These are phyloP conservation scores for Chamaecrista fasciculata DNA, from an alignment of 306 rosid genomes.

Conservation along the genomic window DNA sequence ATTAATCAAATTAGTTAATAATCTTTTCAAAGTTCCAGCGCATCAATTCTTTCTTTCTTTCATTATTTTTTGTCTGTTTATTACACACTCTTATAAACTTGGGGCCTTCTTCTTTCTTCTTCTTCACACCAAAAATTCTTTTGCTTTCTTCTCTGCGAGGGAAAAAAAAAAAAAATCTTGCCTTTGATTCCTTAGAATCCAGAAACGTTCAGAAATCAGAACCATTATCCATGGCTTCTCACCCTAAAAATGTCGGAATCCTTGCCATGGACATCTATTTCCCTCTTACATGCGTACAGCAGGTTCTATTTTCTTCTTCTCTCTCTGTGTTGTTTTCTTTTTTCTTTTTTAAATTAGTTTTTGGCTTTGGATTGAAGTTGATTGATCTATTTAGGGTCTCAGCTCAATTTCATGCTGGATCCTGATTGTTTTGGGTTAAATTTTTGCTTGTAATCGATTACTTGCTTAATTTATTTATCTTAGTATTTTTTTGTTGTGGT, in stretches of 20 bases:
- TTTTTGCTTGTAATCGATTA: neutral
- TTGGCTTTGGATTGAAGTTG: neutral
- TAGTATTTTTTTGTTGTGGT: neutral
- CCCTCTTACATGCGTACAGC: constrained; percentile 64
- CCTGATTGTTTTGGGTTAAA: neutral
- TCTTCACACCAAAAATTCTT: too few relatives aligned
- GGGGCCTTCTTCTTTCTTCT: too few relatives aligned
- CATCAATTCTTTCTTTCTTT: too few relatives aligned
- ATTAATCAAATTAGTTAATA: too few relatives aligned
- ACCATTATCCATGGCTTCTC: constrained; percentile 28
- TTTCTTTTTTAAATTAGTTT: neutral
- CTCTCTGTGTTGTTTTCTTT: neutral
- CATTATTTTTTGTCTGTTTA: too few relatives aligned
- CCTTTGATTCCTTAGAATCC: neutral
- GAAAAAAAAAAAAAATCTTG: too few relatives aligned
- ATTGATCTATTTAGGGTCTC: constrained; percentile 2
- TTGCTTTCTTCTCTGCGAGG: too few relatives aligned
- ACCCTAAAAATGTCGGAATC: constrained; percentile 63
- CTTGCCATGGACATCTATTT: constrained; percentile 82
- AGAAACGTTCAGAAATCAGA: neutral
- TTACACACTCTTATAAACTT: too few relatives aligned
- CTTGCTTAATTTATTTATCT: too few relatives aligned
- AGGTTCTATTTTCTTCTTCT: constrained; percentile 35
- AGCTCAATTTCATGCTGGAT: neutral
- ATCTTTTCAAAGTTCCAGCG: too few relatives aligned